Evolutionary conservation across 805 yeast genomes (phyloP).

Genomic region (Lachancea nothofagi): DNA sequence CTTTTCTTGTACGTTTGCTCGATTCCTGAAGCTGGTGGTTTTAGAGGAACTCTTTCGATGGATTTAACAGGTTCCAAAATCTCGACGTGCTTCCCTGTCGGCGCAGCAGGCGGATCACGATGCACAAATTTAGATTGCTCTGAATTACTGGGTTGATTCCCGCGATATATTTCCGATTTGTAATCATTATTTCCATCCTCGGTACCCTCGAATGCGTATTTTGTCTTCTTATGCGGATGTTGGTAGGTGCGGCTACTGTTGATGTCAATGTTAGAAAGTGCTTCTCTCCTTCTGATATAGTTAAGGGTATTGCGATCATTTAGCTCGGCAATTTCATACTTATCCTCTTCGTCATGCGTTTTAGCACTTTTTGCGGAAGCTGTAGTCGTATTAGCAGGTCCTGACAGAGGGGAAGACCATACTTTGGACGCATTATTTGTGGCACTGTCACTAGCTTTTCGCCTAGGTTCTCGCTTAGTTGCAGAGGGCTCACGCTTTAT

Average conservation of each 20-base stretch:
- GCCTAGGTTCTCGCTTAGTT: conserved; percentile 11
- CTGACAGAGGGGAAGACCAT: conserved; percentile 15
- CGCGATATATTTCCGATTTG: neutral
- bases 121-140: neutral
- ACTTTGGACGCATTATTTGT: conserved; percentile 10
- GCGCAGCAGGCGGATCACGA: conserved; percentile 2
- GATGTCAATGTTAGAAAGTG: conserved; percentile 24
- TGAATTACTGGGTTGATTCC: neutral
- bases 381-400: neutral
- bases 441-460: conserved; percentile 7
- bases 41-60: conserved; percentile 6
- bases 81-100: conserved; percentile 14
- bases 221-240: conserved; percentile 3
- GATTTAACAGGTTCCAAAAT: conserved; percentile 14
- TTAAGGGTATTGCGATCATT: conserved; percentile 2
- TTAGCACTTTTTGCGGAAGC: neutral
- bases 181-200: neutral
- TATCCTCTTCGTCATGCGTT: conserved; percentile 3
- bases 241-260: conserved; percentile 15
- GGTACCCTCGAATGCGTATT: neutral
- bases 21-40: conserved; percentile 3
- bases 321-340: conserved; percentile 5
- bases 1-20: neutral
- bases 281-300: conserved; percentile 22
- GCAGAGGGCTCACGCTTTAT: conserved; percentile 1